Conservation (phyloP, 805 yeast species). For the Saccharomycopsis synnaedendra region DNA sequence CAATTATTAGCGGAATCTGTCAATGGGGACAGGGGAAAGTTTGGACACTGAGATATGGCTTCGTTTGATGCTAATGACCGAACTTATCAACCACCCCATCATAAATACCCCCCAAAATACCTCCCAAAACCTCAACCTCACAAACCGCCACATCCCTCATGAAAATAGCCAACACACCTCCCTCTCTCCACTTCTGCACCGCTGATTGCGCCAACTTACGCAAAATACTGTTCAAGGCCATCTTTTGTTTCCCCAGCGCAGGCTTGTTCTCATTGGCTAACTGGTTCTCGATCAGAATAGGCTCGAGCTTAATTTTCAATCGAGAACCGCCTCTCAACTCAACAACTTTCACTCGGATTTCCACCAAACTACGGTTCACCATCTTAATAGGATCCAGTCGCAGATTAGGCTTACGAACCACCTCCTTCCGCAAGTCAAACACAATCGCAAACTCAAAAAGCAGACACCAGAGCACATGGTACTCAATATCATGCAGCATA, state of each 20-base stretch:
- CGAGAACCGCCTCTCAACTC: neutral
- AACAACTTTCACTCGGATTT: neutral
- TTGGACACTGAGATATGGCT: no score
- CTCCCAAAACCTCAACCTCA: no score
- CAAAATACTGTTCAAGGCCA: neutral
- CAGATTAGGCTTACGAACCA: neutral
- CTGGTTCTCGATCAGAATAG: slow-evolving; percentile 14
- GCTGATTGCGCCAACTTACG: slow-evolving; percentile 2
- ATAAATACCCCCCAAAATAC: no score
- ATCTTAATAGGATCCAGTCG: neutral
- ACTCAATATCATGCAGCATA: slow-evolving; percentile 3
- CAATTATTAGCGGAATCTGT: no score
- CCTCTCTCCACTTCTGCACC: neutral
- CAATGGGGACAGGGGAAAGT: no score
- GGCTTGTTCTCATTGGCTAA: slow-evolving; percentile 6
- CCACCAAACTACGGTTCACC: slow-evolving; percentile 4
- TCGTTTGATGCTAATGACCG: no score
- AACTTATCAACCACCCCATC: no score
- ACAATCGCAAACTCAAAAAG: slow-evolving; percentile 7
- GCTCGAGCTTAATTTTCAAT: slow-evolving; percentile 5
- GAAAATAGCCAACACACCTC: neutral
- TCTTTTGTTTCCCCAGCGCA: slow-evolving; percentile 5
- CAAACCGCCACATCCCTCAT: no score
- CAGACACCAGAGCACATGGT: slow-evolving; percentile 5
- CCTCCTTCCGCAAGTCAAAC: slow-evolving; percentile 12